Conservation (phyloP, 164 flowering plant species). For the Hamamelis virginiana region DNA sequence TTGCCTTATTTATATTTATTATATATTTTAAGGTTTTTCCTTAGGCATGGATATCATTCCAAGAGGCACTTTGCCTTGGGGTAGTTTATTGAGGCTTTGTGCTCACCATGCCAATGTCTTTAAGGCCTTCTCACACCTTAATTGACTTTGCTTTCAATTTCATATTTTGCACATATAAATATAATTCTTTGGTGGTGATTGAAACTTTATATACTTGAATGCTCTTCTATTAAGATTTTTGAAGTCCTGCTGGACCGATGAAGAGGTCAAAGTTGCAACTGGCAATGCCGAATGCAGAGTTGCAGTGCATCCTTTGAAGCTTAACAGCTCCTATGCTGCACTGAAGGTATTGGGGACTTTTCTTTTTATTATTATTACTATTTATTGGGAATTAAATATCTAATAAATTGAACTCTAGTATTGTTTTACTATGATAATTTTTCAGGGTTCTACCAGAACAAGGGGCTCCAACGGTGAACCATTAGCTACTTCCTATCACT, state of each 20-base stretch:
- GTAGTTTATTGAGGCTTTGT: too few relatives aligned
- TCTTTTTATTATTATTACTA: not conserved
- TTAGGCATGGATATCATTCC: too few relatives aligned
- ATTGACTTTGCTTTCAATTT: not conserved
- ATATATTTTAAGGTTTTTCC: too few relatives aligned
- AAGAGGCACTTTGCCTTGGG: too few relatives aligned
- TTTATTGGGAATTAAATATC: not conserved
- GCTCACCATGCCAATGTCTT: not conserved
- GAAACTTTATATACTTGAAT: not conserved
- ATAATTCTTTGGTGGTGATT: too few relatives aligned
- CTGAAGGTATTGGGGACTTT: constrained; percentile 34
- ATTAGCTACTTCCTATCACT: constrained; percentile 67
- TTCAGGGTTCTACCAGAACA: constrained; percentile 43
- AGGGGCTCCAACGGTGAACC: constrained; percentile 61
- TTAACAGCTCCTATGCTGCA: constrained; percentile 55
- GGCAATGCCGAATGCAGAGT: constrained; percentile 33
- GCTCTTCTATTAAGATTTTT: constrained; percentile 30
- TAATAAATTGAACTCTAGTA: not conserved
- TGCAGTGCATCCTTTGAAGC: constrained; percentile 51
- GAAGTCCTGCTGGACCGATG: constrained; percentile 44
- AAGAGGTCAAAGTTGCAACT: constrained; percentile 54
- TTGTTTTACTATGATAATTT: not conserved
- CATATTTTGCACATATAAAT: too few relatives aligned
- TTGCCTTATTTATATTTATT: too few relatives aligned
- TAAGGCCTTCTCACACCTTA: not conserved